Evolutionary conservation across 176 grass and related monocot genomes (phyloP), one percentile per base, ranked within the genome.

Genomic region (Zoysia pacifica): DNA sequence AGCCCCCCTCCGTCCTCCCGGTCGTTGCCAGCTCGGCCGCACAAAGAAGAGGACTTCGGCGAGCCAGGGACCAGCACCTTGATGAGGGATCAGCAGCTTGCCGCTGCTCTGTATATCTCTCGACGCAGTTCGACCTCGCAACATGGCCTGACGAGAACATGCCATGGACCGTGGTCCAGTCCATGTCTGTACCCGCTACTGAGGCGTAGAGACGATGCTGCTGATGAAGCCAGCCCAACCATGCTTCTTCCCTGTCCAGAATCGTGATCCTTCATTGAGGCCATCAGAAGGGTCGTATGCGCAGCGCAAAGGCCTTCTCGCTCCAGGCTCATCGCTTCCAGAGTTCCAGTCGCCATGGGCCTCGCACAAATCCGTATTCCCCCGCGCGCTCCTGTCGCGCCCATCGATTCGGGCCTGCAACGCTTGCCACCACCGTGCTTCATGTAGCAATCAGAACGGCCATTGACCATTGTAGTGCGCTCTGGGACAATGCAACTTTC

Each of bases 281-380:
- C 69, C 87, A 88, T 79, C 74, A 84, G 51, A 28, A 28, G 28
- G 66, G 82, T 94, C 7, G 63, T 76, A 75, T 97, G 94, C 4
- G 87, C 91, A 45, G 93, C 87, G 66, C 93, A 94, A 4, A 94
- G 40, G 15, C 89, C 84, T 93, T 97, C 42, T 97, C 94, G 1
- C 94, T 70, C 89, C 89, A 94, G 41, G 70, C 40, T 9, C 94
- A 97, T 75, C 87, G 81, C 69, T 97, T 93, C 0, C 91, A 89
- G 2, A 28, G 28, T 28, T 28, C 28, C 28, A 28, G 28, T 87
- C 87, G 0, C 91, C 87, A 69, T 91, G 93, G 15, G 94, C 89
- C 76, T 97, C 94, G 89, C 91, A 97, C 52, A 90, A 91, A 46
- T 97, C 85, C 1, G 94, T 94, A 73, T 91, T 97, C 18, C 94